These are phyloP conservation scores for Botryotinia globosa DNA, from an alignment of 2,329 filamentous ascomycete genomes.

Conservation along the genomic window DNA sequence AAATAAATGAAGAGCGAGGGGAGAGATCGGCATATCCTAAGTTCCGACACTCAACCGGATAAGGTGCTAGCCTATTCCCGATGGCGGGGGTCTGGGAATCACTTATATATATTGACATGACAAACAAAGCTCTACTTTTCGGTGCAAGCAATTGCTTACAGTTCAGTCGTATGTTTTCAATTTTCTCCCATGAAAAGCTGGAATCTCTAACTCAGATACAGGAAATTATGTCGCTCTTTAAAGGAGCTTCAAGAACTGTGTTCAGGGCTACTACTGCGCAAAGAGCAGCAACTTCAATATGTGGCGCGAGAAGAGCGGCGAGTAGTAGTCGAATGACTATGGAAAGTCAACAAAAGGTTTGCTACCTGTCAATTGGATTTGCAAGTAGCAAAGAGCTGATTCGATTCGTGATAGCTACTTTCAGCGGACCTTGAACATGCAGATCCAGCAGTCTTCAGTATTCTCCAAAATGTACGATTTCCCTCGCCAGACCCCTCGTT, in stretches of 20 bases:
- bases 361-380: not conserved
- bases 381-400: constrained; percentile 21
- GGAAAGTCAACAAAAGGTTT: constrained; percentile 60
- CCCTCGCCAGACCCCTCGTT: not conserved
- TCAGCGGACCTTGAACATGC: constrained; percentile 75
- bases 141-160: constrained; percentile 12
- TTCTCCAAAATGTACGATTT: constrained; percentile 75
- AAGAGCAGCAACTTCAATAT: constrained; percentile 27
- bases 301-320: constrained; percentile 31
- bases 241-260: constrained; percentile 33
- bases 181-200: not conserved
- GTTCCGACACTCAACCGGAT: constrained; percentile 5
- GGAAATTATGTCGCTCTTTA: constrained; percentile 37
- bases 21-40: not conserved
- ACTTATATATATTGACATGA: constrained; percentile 3
- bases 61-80: constrained; percentile 1
- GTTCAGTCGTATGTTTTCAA: constrained; percentile 6
- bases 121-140: constrained; percentile 13
- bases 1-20: not conserved
- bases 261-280: constrained; percentile 29
- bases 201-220: constrained; percentile 16
- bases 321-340: constrained; percentile 32
- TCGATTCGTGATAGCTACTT: constrained; percentile 59
- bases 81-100: constrained; percentile 10
- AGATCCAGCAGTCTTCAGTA: constrained; percentile 82